Conservation (phyloP, 371 early-diverging fungal species). For the Catenaria anguillulae region DNA sequence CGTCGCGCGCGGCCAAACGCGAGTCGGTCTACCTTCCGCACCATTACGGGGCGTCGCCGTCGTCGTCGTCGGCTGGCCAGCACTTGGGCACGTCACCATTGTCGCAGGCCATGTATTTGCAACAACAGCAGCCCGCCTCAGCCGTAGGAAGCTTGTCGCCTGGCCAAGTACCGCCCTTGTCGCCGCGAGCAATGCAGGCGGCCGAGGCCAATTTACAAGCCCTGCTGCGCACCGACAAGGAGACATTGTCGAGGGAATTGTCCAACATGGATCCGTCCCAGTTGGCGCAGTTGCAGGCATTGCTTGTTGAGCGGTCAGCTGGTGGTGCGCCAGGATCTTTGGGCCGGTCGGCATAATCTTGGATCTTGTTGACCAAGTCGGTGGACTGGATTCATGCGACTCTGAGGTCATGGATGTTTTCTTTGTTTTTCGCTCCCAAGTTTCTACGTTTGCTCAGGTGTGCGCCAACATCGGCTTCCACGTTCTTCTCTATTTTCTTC, state of each 20-base stretch:
- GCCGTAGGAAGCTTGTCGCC: background rate
- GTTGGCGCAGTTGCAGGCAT: background rate
- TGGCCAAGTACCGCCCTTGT: background rate
- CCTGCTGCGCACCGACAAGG: background rate
- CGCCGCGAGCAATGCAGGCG: background rate
- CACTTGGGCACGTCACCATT: background rate
- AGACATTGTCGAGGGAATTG: background rate
- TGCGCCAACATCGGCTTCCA: too few species aligned
- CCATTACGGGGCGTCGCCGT: background rate
- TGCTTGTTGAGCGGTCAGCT: background rate
- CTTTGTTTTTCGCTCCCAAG: too few species aligned
- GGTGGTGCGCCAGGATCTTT: too few species aligned
- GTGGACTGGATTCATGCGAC: too few species aligned
- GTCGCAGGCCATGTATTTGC: background rate
- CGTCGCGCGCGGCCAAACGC: slow-evolving; percentile 1
- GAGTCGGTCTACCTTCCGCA: background rate
- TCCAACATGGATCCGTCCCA: background rate
- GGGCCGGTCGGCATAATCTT: too few species aligned
- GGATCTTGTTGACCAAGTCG: too few species aligned
- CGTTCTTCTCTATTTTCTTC: too few species aligned
- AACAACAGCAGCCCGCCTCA: background rate
- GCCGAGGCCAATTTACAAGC: background rate
- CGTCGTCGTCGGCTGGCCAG: too few species aligned
- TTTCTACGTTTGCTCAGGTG: too few species aligned
- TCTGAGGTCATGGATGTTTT: too few species aligned